Evolutionary conservation across 768 basidiomycete genomes (phyloP), one percentile per base, ranked within the genome.

Genomic region (Holtermanniella nyarrowii): DNA sequence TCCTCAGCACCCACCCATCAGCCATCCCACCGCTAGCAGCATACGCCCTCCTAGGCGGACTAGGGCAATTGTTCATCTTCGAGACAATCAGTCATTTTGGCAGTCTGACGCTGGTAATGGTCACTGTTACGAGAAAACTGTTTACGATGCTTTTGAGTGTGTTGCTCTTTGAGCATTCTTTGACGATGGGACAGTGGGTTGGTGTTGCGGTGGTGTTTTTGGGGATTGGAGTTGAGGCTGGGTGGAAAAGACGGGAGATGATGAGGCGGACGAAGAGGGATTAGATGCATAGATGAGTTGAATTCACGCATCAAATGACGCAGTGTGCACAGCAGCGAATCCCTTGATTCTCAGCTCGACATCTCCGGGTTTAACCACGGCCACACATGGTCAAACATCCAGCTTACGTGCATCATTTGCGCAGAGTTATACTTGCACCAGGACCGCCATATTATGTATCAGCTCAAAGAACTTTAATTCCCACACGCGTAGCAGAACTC

Each of bases 121-220:
- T 97, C 61, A 99, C 95, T 3, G 78, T 99, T 50, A 97, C 95
- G 13, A 79, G 95, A 50, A 97, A 97, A 74, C 76, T 99, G 70
- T 90, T 95, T 72, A 97, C 95, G 7, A 99, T 99, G 91, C 76
- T 99, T 14, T 77, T 99, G 40, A 93, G 88, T 16, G 91, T 99
- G 5, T 69, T 91, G 23, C 78, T 97, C 0, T 97, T 95, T 68
- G 83, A 86, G 62, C 95, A 97, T 72, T 79, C 75, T 57, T 76
- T 99, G 48, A 82, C 84, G 0, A 44, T 67, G 1, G 90, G 90
- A 1, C 95, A 97, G 70, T 97, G 93, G 95, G 63, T 79, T 3
- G 95, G 95, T n/a, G 82, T 91, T 0, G 83, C 73, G 1, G 80
- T 90, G 18, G 95, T 97, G 1, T 97, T 99, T 71, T 81, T 81